Base-by-base conservation (phyloP, 23 red algal species). In the Pyropia yezoensis region DNA sequence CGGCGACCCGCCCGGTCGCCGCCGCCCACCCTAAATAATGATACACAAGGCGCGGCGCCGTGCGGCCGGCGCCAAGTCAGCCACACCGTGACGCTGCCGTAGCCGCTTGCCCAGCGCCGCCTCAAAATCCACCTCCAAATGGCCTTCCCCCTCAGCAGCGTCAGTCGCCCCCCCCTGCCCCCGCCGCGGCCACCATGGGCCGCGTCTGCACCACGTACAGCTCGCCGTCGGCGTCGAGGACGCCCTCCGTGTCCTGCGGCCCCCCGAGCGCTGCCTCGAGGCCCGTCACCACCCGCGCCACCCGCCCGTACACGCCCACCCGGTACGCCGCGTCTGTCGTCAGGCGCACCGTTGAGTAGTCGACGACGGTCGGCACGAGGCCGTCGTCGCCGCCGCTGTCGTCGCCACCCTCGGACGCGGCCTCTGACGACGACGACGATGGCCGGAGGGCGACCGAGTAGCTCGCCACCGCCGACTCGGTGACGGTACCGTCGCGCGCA, bases 191-290 rank as follows among this genome's bases (percentile, higher is more conserved):
- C 39, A 47, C 39, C 39, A 47, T 47, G 0, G 76, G 39, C 18
- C 85, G 76, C 23, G 85, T 50, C 62, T 90, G 85, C 21, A 90
- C 75, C 7, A 90, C 39, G 24, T 64, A 80, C 27, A 89, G 15
- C 18, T 61, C 49, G 9, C 20, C 45, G 18, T 65, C 56, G 22
- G 2, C 73, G n/a, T 66, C 69, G 18, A 51, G 17, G 3, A 7
- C 30, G 7, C 85, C 85, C 59, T 90, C 85, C 23, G 79, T 69
- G 55, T 90, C 85, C 61, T 90, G 85, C 18, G 85, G 63, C 22
- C 77, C 62, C 2, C 62, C 66, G 25, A 82, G 45, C 34, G 32
- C 45, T 5, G 12, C 17, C 28, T 90, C 85, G 8, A 90, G 62
- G 26, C n/a, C 19, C 11, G 53, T 7, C 18, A 78, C 58, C 13